These are phyloP conservation scores for Podospora bellae-mahoneyi DNA, from an alignment of 495 filamentous ascomycete genomes.

Conservation along the genomic window DNA sequence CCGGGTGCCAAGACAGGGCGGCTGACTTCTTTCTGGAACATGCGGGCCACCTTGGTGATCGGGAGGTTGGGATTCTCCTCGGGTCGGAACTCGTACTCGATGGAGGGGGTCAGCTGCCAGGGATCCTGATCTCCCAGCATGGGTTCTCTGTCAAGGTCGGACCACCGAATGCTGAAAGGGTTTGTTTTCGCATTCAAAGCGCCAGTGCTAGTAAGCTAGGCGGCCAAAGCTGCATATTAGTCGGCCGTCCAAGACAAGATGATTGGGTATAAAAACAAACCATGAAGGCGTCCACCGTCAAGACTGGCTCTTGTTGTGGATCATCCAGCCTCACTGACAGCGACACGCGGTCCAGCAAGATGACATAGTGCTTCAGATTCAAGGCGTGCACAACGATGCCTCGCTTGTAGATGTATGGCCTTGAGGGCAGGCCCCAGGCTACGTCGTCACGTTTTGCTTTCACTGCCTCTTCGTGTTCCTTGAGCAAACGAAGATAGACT, in stretches of 20 bases:
- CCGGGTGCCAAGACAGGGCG: background rate
- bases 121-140: background rate
- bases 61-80: background rate
- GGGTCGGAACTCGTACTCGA: background rate
- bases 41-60: background rate
- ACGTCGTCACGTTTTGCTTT: background rate
- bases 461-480: background rate
- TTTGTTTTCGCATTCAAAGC: background rate
- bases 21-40: background rate
- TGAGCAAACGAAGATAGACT: background rate
- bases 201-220: background rate
- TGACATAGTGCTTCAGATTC: background rate
- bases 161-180: background rate
- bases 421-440: background rate
- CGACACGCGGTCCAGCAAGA: background rate
- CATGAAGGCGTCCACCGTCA: background rate
- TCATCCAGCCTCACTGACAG: background rate
- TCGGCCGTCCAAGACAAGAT: background rate
- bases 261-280: background rate
- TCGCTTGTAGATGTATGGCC: background rate
- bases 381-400: background rate
- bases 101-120: background rate
- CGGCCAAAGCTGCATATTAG: background rate
- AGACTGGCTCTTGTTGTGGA: background rate
- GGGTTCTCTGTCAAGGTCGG: background rate